phyloP scores from a whole-genome alignment of 257 asterid genomes.

The Solanum neorickii region DNA sequence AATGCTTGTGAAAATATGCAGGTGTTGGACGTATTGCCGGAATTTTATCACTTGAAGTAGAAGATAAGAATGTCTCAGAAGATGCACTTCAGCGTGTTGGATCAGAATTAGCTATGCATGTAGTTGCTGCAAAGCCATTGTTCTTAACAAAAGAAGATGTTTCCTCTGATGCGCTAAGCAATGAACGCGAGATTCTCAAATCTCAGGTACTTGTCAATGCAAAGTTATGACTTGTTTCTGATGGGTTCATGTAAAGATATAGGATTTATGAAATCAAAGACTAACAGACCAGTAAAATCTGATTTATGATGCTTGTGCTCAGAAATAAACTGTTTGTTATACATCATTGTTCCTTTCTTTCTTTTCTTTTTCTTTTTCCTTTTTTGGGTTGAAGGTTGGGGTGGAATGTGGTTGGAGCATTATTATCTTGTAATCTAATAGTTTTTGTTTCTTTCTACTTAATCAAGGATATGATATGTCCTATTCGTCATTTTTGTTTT shows the following conservation, averaged over 20 bases:
- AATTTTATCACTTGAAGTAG: slow-evolving; percentile 78
- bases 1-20: slow-evolving; percentile 9
- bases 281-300: not conserved
- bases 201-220: slow-evolving; percentile 58
- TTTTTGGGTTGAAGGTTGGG: not conserved
- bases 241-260: not conserved
- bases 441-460: not conserved
- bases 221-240: not conserved
- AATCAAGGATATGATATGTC: not conserved
- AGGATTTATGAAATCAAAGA: not conserved
- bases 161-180: slow-evolving; percentile 58
- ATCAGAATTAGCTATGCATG: slow-evolving; percentile 91
- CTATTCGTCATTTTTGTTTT: not conserved
- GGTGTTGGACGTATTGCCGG: slow-evolving; percentile 95
- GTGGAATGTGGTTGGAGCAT: not conserved
- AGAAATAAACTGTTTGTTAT: not conserved
- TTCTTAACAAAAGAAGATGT: slow-evolving; percentile 76
- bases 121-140: slow-evolving; percentile 88
- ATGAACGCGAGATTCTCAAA: slow-evolving; percentile 79
- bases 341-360: not conserved
- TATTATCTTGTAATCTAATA: not conserved
- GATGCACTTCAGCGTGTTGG: slow-evolving; percentile 78
- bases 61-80: slow-evolving; percentile 48
- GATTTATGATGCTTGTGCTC: not conserved
- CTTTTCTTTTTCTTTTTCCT: not conserved